Conservation (phyloP, 1,284 basidiomycete genomes). For the Rhodotorula sp. region DNA sequence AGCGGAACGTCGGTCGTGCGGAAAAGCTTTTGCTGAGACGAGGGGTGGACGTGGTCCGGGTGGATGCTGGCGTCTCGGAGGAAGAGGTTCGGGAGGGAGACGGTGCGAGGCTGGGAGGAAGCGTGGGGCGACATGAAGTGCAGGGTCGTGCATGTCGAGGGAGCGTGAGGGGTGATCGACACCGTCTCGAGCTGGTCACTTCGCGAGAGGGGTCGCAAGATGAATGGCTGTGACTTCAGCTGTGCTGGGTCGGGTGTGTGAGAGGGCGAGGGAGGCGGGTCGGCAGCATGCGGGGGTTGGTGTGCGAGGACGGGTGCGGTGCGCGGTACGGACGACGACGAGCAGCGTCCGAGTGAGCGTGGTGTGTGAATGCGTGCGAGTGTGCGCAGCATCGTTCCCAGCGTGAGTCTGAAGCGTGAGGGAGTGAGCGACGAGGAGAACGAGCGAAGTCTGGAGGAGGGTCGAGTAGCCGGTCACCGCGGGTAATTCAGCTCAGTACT, state of each 20-base stretch:
- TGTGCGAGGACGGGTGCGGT: slow-evolving; percentile 7
- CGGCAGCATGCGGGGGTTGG: background rate
- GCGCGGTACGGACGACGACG: slow-evolving; percentile 5
- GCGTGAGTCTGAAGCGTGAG: background rate
- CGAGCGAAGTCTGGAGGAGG: background rate
- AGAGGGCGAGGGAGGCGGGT: background rate
- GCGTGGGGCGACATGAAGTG: slow-evolving; percentile 41
- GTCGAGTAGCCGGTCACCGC: too few species aligned
- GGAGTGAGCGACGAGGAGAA: background rate
- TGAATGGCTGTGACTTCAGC: slow-evolving; percentile 33
- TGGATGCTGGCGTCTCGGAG: slow-evolving; percentile 62
- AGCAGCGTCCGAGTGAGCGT: background rate
- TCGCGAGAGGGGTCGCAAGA: slow-evolving; percentile 17
- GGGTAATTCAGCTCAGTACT: too few species aligned
- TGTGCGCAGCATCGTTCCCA: background rate
- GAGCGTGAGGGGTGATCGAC: slow-evolving; percentile 25
- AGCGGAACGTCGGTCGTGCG: slow-evolving; percentile 58
- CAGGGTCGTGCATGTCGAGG: slow-evolving; percentile 25
- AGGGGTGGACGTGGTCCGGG: slow-evolving; percentile 63
- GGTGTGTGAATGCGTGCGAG: too few species aligned
- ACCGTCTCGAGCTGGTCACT: slow-evolving; percentile 31
- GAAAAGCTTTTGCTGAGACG: slow-evolving; percentile 73
- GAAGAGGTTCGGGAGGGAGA: slow-evolving; percentile 44
- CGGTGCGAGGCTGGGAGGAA: background rate
- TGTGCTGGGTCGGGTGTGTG: background rate